Conservation (phyloP, 495 filamentous ascomycete genomes). For the Hyphodiscus hymeniophilus region DNA sequence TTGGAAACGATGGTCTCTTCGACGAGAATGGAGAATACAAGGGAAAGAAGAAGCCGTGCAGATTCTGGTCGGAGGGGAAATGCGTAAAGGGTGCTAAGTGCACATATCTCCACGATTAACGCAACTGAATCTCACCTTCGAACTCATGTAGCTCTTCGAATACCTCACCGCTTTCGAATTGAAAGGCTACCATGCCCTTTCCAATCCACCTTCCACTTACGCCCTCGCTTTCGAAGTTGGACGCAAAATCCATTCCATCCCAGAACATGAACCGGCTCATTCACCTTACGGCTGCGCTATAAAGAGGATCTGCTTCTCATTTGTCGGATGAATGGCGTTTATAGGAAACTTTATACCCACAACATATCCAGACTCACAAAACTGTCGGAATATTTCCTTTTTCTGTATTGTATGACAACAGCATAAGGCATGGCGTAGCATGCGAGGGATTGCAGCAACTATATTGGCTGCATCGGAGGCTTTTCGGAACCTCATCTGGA, state of each 20-base stretch:
- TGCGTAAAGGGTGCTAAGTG: slow-evolving; percentile 82
- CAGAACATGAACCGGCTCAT: background rate
- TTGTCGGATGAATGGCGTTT: slow-evolving; percentile 6
- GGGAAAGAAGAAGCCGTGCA: slow-evolving; percentile 52
- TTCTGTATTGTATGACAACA: slow-evolving; percentile 7
- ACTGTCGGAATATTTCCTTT: slow-evolving; percentile 1
- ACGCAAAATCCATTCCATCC: background rate
- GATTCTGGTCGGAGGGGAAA: slow-evolving; percentile 68
- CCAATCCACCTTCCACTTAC: background rate
- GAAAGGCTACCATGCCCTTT: background rate
- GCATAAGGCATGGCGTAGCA: background rate
- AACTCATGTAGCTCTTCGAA: background rate
- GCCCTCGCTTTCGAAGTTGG: background rate
- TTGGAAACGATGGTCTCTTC: slow-evolving; percentile 6
- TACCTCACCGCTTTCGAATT: no score
- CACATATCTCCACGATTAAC: slow-evolving; percentile 63
- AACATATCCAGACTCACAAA: slow-evolving; percentile 4
- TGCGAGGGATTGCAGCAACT: background rate
- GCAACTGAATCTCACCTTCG: background rate
- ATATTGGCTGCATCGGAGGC: background rate
- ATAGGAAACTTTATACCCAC: background rate
- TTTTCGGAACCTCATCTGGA: background rate
- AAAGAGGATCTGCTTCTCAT: background rate
- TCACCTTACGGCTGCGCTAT: background rate
- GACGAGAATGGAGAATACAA: slow-evolving; percentile 21